Base-by-base conservation (phyloP, 2,329 filamentous ascomycete species). In the Septoria petroselini region DNA sequence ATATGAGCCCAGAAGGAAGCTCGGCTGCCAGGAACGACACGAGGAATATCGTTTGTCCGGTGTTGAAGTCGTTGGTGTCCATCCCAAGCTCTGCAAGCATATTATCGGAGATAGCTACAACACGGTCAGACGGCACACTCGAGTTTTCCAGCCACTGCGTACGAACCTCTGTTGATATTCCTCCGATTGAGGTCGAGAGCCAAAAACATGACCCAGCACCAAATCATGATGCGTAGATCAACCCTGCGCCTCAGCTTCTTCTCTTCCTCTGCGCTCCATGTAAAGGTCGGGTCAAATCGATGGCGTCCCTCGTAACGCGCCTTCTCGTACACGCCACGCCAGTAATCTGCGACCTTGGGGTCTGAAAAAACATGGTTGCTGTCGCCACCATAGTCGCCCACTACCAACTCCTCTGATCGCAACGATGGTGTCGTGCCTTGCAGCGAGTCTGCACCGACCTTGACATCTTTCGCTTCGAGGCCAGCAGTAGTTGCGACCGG, bases 321-420 rank as follows among this genome's bases (percentile, higher is more conserved):
- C 5, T 75, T 73, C 54, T 82, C 77, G 52, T 82, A 82, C 3
- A 80, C 62, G 3, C 67, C 66, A 2, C 71, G 68, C 73, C 78
- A 82, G 58, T 78, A 72, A n/a, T 76, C 73, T 1, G 78, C 77
- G 2, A 77, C 68, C 2, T 70, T 68, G 2, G 76, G 73, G 41
- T 81, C 76, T 0, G 72, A 68, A 57, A 82, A 82, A 2, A 52
- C 54, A 46, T 61, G 58, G 17, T 55, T 47, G 7, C 44, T 17
- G 35, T 55, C 55, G 15, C 41, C 48, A 4, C 51, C 53, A 39
- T 58, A 54, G 18, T 56, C 53, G 11, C 51, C 51, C n/a, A 47
- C 48, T 2, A 58, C 51, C 14, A 54, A 41, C 19, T 57, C 53
- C 9, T 41, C 48, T 2, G 55, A 56, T 18, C 41, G 40, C 18